Conservation (phyloP, 352 stramenopile species). For the Chrysophaeum taylorii region DNA sequence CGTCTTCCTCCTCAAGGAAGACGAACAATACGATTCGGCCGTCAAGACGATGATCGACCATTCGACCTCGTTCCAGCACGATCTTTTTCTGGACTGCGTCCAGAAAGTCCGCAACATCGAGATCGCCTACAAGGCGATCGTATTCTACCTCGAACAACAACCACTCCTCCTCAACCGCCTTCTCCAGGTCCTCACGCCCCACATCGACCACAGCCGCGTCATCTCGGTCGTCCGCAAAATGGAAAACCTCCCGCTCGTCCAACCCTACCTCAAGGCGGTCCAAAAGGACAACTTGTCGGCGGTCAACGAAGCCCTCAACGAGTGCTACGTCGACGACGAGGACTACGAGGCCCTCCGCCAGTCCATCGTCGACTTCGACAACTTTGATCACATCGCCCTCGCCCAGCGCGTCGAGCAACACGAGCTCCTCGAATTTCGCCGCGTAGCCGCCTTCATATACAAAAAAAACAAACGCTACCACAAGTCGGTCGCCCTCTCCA, state of each 20-base stretch:
- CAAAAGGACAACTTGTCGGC: conserved; percentile 96
- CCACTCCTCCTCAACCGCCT: conserved; percentile 89
- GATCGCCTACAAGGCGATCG: conserved; percentile 99
- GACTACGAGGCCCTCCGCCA: conserved; percentile 92
- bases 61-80: conserved; percentile 86
- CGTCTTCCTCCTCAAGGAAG: conserved; percentile 98
- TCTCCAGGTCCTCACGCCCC: conserved; percentile 93
- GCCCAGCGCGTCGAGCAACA: conserved; percentile 97
- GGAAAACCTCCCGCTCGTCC: conserved; percentile 88
- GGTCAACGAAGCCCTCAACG: conserved; percentile 98
- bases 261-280: conserved; percentile 94
- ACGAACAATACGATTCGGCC: conserved; percentile 96
- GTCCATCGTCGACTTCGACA: conserved; percentile 96
- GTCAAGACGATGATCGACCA: conserved; percentile 99
- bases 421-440: conserved; percentile 97
- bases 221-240: conserved; percentile 94
- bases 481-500: conserved; percentile 94
- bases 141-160: conserved; percentile 96
- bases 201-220: conserved; percentile 94
- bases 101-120: conserved; percentile 98
- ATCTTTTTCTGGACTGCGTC: conserved; percentile 97
- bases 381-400: conserved; percentile 97
- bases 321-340: conserved; percentile 91
- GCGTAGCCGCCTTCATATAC: conserved; percentile 98
- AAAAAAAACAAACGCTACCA: conserved; percentile 97